Conservation (phyloP, 352 stramenopile genomes). For the Globisporangium uncinulatum region DNA sequence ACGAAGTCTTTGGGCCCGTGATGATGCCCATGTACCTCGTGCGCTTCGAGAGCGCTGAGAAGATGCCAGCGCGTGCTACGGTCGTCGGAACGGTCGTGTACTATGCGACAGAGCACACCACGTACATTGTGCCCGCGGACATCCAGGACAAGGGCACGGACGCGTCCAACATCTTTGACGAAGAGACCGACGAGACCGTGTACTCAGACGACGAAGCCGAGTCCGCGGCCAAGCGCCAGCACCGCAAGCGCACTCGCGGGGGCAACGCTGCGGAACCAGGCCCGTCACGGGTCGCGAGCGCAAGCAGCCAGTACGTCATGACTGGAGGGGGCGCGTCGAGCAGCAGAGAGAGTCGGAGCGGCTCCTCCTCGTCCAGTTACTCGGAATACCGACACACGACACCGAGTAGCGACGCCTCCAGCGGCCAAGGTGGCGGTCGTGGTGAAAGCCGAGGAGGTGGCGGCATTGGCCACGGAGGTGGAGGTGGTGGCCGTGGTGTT, state of each 20-base stretch:
- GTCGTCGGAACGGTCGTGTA: slow-evolving; percentile 46
- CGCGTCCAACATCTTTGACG: slow-evolving; percentile 83
- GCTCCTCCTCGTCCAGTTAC: neutral
- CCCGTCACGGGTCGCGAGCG: neutral
- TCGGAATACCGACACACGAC: slow-evolving; percentile 7
- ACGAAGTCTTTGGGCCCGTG: slow-evolving; percentile 83
- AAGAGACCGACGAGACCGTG: slow-evolving; percentile 69
- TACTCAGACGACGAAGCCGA: slow-evolving; percentile 86
- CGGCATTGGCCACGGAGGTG: slow-evolving; percentile 1
- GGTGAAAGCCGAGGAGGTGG: slow-evolving; percentile 10
- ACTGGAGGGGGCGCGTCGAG: neutral
- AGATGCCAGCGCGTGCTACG: slow-evolving; percentile 49
- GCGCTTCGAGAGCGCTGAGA: slow-evolving; percentile 58
- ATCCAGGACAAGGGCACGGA: slow-evolving; percentile 83
- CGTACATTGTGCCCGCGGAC: slow-evolving; percentile 68
- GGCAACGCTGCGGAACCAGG: slow-evolving; percentile 5
- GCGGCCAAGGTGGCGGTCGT: slow-evolving; percentile 16
- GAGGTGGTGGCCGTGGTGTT: slow-evolving; percentile 9
- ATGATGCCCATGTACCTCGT: slow-evolving; percentile 86
- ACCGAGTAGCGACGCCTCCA: slow-evolving; percentile 1
- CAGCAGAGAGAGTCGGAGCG: neutral
- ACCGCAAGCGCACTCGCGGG: slow-evolving; percentile 60
- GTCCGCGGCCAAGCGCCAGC: slow-evolving; percentile 55
- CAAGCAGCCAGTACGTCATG: neutral
- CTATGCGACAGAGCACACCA: slow-evolving; percentile 74